Base-by-base conservation (phyloP, 1,284 basidiomycete species). In the Porogramme epimiltina region DNA sequence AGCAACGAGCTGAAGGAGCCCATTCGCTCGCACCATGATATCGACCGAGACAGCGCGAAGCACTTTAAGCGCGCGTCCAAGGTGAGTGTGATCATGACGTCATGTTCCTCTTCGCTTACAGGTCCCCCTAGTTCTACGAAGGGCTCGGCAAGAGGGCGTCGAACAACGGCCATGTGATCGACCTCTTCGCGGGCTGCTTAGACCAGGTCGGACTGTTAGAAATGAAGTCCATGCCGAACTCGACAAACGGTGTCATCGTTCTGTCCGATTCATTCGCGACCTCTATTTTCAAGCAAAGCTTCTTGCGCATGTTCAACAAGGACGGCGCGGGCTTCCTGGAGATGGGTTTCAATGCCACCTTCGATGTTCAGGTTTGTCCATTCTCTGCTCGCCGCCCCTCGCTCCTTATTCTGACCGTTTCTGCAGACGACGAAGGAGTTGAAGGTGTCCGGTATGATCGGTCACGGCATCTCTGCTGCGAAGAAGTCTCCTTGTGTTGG, bases 341-440 rank as follows among this genome's bases (percentile, higher is more conserved):
- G 67, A 98, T 99, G 95, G 96, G 96, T 57, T 99, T 99, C 78
- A 99, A 99, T 65, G 96, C 95, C 6, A 99, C 95, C 0, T 96
- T 99, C 64, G 96, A 99, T 68, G 95, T 99, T 31, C 91, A 95
- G 82, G 91, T 91, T 62, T 26, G 76, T 70, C 1, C 2, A 31
- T 6, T 31, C 8, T 13, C 6, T 20, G 5, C 25, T 18, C 2
- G 15, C 13, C 9, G 9, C n/a, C 31, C 52, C 47, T 28, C 33
- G 20, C 26, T 40, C 45, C 37, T 24, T 45, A 10, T 0, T 42
- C 31, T 31, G 24, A 9, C 24, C 34, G n/a, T 33, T 37, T 39
- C 1, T 24, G 8, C 67, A 96, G 90, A 98, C 95, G 3, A 98
- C 96, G 44, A 99, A 99, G 77, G 97, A 99, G 72, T 84, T 99